phyloP scores from a whole-genome alignment of 1,284 basidiomycete species.

The Coriolopsis trogii region DNA sequence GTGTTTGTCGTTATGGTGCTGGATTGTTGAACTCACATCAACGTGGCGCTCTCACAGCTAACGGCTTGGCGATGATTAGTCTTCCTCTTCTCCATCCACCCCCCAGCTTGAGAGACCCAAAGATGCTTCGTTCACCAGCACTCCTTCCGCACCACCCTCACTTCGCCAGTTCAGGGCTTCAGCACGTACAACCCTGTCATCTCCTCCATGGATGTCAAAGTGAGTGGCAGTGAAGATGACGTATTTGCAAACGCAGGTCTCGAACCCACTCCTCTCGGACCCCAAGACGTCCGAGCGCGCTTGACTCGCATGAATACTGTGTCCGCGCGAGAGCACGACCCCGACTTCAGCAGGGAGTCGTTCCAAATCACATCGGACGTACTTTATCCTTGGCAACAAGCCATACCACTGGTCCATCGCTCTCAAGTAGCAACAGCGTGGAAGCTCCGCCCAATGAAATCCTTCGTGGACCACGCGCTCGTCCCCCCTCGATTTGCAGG shows the following conservation, averaged over 20 bases:
- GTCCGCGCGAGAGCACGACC: conserved; percentile 18
- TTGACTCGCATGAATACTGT: conserved; percentile 42
- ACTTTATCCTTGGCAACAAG: neutral
- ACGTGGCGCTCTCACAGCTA: conserved; percentile 16
- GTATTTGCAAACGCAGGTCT: conserved; percentile 7
- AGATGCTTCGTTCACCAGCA: conserved; percentile 32
- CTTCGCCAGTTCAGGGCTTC: conserved; percentile 49
- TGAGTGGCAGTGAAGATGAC: conserved; percentile 50
- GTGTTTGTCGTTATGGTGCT: conserved; percentile 28
- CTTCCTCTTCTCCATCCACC: conserved; percentile 30
- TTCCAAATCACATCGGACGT: conserved; percentile 1
- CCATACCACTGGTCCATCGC: conserved; percentile 17
- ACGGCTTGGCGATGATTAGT: conserved; percentile 27
- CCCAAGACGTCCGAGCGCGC: conserved; percentile 61
- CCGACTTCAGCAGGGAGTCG: neutral
- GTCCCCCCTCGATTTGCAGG: conserved; percentile 12
- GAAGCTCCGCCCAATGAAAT: conserved; percentile 19
- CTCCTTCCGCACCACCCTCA: conserved; percentile 38
- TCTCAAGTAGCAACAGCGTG: conserved; percentile 9
- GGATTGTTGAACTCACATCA: neutral
- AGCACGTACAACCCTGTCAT: conserved; percentile 51
- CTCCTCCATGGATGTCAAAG: conserved; percentile 73
- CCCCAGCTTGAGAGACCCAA: conserved; percentile 33
- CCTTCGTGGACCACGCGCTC: conserved; percentile 31
- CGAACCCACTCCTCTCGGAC: conserved; percentile 12